Base-by-base conservation (phyloP, 192 early-diverging fungal species). In the Mortierella hygrophila region DNA sequence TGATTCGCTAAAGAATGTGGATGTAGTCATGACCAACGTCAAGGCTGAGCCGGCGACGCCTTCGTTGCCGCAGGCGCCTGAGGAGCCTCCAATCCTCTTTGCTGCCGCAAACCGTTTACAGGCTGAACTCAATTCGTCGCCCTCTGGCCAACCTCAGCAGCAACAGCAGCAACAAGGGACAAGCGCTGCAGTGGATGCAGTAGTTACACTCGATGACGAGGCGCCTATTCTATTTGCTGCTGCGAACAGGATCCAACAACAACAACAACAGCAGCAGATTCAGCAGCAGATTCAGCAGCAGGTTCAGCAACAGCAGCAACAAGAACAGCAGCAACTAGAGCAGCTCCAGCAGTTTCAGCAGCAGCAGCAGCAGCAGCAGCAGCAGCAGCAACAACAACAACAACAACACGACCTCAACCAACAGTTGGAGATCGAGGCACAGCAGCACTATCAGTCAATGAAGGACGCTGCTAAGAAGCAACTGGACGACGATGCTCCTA, bases 181-280 rank as follows among this genome's bases (percentile, higher is more conserved):
- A 46, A 70, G 3, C 6, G 20, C 16, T 26, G 26, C 54, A 23
- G 18, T 9, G 38, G 80, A 74, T 10, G 10, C 73, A 5, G 16
- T 7, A 6, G 18, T 37, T 15, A 41, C 42, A 15, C 52, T 42
- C 23, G 70, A 55, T 26, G 83, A 85, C 0, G 75, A 82, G 6
- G 41, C 71, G 20, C 83, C 78, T 20, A 80, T 85, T 63, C 37
- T 85, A 29, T 85, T 85, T 35, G 78, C 82, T 11, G 35, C 78
- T 16, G 83, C 83, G 4, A 76, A 54, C 65, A 63, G 83, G 41
- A 54, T 76, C 40, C 70, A 76, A 21, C 72, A 76, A 18, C 68
- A 75, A 8, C 77, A 79, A 26, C 82, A 82, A 10, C 71, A 73
- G 18, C 81, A 83, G 20, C 75, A 78, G 13, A 68, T 75, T 26